These are phyloP conservation scores for Aspergillus sp. DNA, from an alignment of 2,329 filamentous ascomycete species.

Conservation along the genomic window DNA sequence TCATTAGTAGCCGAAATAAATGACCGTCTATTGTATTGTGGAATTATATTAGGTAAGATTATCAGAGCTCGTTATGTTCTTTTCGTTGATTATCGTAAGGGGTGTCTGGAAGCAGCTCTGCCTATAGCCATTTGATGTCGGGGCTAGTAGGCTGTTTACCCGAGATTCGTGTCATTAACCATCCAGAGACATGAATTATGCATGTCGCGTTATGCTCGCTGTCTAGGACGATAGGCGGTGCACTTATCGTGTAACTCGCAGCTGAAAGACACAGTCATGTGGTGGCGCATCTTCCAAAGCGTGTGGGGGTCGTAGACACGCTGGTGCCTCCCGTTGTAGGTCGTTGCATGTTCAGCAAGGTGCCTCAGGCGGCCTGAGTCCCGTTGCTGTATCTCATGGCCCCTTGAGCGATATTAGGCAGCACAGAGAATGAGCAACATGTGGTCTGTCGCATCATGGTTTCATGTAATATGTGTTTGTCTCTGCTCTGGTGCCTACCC, in stretches of 20 bases:
- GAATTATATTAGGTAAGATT: too few species aligned
- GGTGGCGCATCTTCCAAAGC: not conserved
- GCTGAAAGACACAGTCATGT: not conserved
- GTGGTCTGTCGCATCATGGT: not conserved
- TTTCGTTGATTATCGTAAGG: too few species aligned
- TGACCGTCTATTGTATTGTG: too few species aligned
- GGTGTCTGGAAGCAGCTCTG: too few species aligned
- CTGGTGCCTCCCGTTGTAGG: too few species aligned
- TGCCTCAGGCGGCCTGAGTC: not conserved
- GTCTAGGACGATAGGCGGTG: not conserved
- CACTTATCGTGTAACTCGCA: not conserved
- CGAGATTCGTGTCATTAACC: not conserved
- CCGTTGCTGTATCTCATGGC: not conserved
- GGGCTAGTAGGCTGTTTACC: not conserved
- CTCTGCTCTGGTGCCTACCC: not conserved
- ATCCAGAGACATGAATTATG: not conserved
- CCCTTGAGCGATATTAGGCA: not conserved
- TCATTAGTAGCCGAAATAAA: too few species aligned
- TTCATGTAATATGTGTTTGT: too few species aligned
- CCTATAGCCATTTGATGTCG: not conserved
- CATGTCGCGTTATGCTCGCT: not conserved
- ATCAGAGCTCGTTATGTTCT: too few species aligned
- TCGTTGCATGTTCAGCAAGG: too few species aligned
- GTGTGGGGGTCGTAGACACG: too few species aligned
- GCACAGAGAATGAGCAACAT: not conserved